These are phyloP conservation scores for Russula lepida DNA, from an alignment of 768 basidiomycete genomes.

Conservation along the genomic window DNA sequence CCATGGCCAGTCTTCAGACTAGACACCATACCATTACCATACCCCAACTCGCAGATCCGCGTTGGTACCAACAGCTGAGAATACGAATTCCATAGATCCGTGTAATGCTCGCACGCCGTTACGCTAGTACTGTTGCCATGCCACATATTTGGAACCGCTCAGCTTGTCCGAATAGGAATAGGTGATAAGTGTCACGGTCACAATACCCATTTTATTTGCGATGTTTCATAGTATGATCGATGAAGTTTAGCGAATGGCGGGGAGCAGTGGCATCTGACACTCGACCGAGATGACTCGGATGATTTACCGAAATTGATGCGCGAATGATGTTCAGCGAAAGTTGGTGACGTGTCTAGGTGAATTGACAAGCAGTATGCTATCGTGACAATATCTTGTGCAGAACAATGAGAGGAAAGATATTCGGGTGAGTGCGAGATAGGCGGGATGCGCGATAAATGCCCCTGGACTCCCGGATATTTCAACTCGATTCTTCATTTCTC, in stretches of 20 bases:
- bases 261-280: not conserved
- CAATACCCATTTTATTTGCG: not conserved
- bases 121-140: no score
- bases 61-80: not conserved
- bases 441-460: slow-evolving; percentile 2
- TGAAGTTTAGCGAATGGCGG: no score
- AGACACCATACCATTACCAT: not conserved
- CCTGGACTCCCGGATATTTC: not conserved
- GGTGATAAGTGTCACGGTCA: not conserved
- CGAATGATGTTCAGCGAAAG: not conserved
- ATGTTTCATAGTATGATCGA: not conserved
- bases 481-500: not conserved
- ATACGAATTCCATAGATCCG: not conserved
- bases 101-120: not conserved
- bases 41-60: not conserved
- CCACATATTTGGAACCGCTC: not conserved
- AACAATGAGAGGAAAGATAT: not conserved
- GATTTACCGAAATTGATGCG: not conserved
- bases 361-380: not conserved
- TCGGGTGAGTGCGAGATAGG: not conserved
- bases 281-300: not conserved
- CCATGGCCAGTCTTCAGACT: not conserved
- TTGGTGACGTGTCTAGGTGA: slow-evolving; percentile 5
- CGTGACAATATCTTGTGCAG: not conserved
- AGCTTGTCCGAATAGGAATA: not conserved